Evolutionary conservation across 306 rosid species (phyloP), one percentile per base, ranked within the genome.

Genomic region (Argentina anserina): DNA sequence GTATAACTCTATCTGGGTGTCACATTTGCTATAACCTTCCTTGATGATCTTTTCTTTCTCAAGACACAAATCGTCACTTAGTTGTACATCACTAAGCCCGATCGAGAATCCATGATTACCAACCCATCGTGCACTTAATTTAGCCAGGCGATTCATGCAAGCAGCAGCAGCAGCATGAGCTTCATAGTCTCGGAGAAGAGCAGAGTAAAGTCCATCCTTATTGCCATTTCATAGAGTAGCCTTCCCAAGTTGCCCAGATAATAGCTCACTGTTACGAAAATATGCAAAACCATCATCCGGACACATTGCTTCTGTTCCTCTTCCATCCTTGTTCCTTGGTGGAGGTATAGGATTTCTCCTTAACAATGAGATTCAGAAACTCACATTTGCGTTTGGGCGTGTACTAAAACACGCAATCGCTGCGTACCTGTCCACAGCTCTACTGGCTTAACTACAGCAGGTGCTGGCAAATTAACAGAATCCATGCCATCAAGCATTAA

Each of bases 371-470:
- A 84, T 83, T 93, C 74, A 89, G 85, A 81, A 69, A 89, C 96
- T 77, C 80, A 90, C 84, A 74, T 81, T 86, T 75, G 96, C 87
- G 85, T 89, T 79, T 5, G 94, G 88, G 70, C 98, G 97, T 75
- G 97, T 75, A 93, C 83, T 59, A 90, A 78, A 81, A 90, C 79
- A 68, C 87, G 89, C 82, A 87, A 93, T 83, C 90, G 80, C 77
- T 93, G 98, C 77, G 90, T 93, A 40, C 98, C 98, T 56, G 97
- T 90, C 98, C 97, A 93, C 31, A 93, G 93, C 82, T 93, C 98
- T 63, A 90, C 81, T 18, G 98, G 98, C 98, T 93, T 93, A 29
- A 90, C 53, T 70, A 93, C 81, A 67, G 97, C 87, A 60, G 97
- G 98, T 67, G 97, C 90, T 76, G 98, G 97, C 80, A 93, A 80